A percentile compares a stretch with the other conserved stretches of the same genome.
Conservation (phyloP, 805 yeast species). For the Cephaloascus fragrans region DNA sequence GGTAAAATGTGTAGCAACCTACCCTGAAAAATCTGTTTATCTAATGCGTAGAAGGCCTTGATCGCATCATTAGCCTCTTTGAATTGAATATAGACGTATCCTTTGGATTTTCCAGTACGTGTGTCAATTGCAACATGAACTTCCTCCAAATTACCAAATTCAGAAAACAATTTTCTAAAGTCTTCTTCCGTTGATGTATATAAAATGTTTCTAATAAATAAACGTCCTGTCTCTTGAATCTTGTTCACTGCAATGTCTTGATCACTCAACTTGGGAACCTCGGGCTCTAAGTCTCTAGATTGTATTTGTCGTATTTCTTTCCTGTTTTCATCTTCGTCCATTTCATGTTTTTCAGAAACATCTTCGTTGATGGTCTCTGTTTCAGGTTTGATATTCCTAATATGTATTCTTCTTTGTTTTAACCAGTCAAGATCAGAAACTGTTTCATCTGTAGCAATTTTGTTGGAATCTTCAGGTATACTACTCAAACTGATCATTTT, state of each 20-base stretch:
- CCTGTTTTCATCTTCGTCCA: conserved; percentile 1
- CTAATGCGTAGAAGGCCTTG: conserved; percentile 61
- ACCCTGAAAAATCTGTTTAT: conserved; percentile 90
- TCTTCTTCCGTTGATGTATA: conserved; percentile 78
- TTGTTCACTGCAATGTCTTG: conserved; percentile 41
- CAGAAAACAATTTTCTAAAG: conserved; percentile 50
- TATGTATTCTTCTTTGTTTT: conserved; percentile 61
- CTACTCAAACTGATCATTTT: conserved; percentile 36
- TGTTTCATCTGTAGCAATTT: conserved; percentile 34
- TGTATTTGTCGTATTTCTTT: conserved; percentile 7
- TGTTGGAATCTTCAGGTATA: conserved; percentile 6
- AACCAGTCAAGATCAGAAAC: conserved; percentile 86
- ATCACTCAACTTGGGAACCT: conserved; percentile 16
- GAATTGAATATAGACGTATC: conserved; percentile 81
- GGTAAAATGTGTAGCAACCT: conserved; percentile 84
- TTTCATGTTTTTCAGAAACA: conserved; percentile 4
- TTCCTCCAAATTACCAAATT: conserved; percentile 71
- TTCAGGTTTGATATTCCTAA: conserved; percentile 22
- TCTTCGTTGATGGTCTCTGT: conserved; percentile 6
- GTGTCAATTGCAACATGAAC: conserved; percentile 91
- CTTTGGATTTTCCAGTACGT: conserved; percentile 83
- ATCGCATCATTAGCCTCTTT: conserved; percentile 63
- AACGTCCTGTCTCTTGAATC: conserved; percentile 63
- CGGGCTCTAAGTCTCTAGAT: conserved; percentile 8
- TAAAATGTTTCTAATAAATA: conserved; percentile 79